A percentile compares a stretch with the other conserved stretches of the same genome.
Conservation (phyloP, 306 rosid species). For the Inga leiocalycina region DNA sequence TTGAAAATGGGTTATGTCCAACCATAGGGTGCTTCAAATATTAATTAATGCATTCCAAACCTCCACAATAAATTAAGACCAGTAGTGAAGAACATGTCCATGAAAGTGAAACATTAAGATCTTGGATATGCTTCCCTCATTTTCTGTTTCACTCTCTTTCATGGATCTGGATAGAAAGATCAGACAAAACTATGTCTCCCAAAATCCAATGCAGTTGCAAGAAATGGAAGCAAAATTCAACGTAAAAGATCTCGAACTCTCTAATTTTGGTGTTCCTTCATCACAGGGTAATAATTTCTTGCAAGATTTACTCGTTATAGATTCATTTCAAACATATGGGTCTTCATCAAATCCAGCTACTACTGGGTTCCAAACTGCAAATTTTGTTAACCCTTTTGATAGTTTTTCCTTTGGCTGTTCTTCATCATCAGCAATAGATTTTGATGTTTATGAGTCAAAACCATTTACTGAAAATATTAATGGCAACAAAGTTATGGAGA, state of each 20-base stretch:
- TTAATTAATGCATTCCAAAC: slow-evolving; percentile 36
- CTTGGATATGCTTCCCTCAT: slow-evolving; percentile 5
- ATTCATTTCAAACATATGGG: slow-evolving; percentile 43
- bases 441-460: slow-evolving; percentile 50
- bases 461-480: slow-evolving; percentile 45
- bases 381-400: slow-evolving; percentile 41
- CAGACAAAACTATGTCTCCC: slow-evolving; percentile 43
- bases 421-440: slow-evolving; percentile 1
- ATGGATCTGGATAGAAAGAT: slow-evolving; percentile 63
- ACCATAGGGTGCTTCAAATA: slow-evolving; percentile 38
- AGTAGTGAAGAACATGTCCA: slow-evolving; percentile 32
- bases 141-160: slow-evolving; percentile 37
- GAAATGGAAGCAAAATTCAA: slow-evolving; percentile 37
- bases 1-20: slow-evolving; percentile 35
- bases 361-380: slow-evolving; percentile 40
- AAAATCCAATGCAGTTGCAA: slow-evolving; percentile 22
- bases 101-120: slow-evolving; percentile 30
- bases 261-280: slow-evolving; percentile 44
- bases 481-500: slow-evolving; percentile 49
- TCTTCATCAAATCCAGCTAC: slow-evolving; percentile 41
- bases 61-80: slow-evolving; percentile 45
- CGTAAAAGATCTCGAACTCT: slow-evolving; percentile 36
- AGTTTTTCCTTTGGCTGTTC: slow-evolving; percentile 34
- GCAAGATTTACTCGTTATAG: slow-evolving; percentile 55
- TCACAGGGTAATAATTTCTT: slow-evolving; percentile 44